A percentile compares a stretch with the other conserved stretches of the same genome.
phyloP scores from a whole-genome alignment of 805 yeast species.

The Saccharomyces mikatae region DNA sequence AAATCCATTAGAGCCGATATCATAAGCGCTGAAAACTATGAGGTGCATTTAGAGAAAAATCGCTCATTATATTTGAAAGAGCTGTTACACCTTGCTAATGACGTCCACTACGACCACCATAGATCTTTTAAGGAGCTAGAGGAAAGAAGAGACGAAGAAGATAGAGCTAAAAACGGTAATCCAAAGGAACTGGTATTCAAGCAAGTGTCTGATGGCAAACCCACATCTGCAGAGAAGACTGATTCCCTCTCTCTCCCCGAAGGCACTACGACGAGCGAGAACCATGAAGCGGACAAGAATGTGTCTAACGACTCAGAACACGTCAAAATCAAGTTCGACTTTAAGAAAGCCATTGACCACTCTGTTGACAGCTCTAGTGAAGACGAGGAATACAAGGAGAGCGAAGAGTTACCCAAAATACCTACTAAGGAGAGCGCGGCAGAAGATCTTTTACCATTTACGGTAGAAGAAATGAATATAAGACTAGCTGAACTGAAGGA shows the following conservation, averaged over 20 bases:
- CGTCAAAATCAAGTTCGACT: constrained; percentile 23
- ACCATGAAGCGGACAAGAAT: not conserved
- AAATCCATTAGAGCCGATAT: constrained; percentile 9
- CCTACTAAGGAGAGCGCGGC: not conserved
- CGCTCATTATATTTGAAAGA: constrained; percentile 19
- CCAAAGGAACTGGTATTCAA: not conserved
- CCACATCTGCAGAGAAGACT: not conserved
- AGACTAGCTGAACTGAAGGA: constrained; percentile 12
- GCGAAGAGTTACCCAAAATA: not conserved
- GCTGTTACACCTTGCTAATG: constrained; percentile 16
- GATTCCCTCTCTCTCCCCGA: not conserved
- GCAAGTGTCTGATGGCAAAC: not conserved
- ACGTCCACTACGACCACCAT: constrained; percentile 21
- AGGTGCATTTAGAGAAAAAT: constrained; percentile 7
- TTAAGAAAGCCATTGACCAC: constrained; percentile 17
- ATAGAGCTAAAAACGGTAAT: constrained; percentile 10
- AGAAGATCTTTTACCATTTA: constrained; percentile 8
- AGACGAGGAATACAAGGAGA: not conserved
- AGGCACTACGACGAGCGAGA: not conserved
- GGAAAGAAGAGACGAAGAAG: constrained; percentile 9
- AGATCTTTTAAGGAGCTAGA: constrained; percentile 21
- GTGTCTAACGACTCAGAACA: constrained; percentile 3
- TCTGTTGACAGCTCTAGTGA: constrained; percentile 4
- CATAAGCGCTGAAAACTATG: constrained; percentile 13
- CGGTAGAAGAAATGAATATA: constrained; percentile 6